Evolutionary conservation across 2,329 filamentous ascomycete species (phyloP), one percentile per base, ranked within the genome.

Genomic region (Colletotrichum graminicola): DNA sequence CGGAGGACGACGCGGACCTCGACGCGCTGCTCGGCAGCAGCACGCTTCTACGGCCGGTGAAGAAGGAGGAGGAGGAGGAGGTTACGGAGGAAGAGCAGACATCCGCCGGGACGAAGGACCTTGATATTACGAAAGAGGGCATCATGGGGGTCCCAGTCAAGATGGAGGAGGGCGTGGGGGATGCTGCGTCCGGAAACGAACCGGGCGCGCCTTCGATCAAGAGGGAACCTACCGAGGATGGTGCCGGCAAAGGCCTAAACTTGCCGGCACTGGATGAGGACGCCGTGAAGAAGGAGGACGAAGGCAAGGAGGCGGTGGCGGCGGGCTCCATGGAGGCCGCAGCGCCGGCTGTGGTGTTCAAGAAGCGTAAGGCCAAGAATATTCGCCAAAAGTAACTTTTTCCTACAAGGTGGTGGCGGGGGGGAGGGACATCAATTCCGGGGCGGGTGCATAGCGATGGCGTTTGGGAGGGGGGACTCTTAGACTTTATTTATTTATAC

Each of bases 361-460:
- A 95, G 82, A 95, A 94, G 83, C 85, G 93, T 65, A 95, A 94
- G 77, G 85, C 89, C 18, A 92, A 90, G 83, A 88, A 86, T 62
- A 84, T 90, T 45, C 86, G 90, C 26, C 87, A 90, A 75, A 91
- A 88, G 78, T 91, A 76, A 82, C 18, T 66, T 65, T 56, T 45
- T 21, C 21, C 43, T 21, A 45, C 43, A 45, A 45, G 21, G 21
- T 45, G 41, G 41, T n/a, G 43, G 21, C 23, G 8, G 18, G 16
- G 12, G 36, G 43, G 26, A 14, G 26, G 59, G 34, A 49, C n/a
- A 71, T 23, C 3, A 26, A 16, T 32, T 55, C 47, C 49, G 32
- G 62, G 67, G 10, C 10, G 34, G 34, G 41, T 61, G 55, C 23
- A 51, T 61, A 67, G 67, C 67, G 56, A 67, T 16, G 67, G 67